These are phyloP conservation scores for Triangularia setosa DNA, from an alignment of 2,329 filamentous ascomycete species.

Conservation along the genomic window DNA sequence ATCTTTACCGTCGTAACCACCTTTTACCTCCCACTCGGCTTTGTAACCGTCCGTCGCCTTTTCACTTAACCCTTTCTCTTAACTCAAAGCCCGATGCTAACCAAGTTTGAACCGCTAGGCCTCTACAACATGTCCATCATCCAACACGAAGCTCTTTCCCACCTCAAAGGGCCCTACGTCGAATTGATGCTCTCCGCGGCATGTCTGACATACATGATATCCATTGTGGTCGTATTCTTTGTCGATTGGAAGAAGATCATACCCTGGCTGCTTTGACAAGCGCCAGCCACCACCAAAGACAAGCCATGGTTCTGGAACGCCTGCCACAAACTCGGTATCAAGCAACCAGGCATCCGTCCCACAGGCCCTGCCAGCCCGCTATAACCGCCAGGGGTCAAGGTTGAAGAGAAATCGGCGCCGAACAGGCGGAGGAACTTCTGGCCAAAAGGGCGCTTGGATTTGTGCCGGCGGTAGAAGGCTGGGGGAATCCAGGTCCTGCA, in stretches of 20 bases:
- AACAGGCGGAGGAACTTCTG: not conserved
- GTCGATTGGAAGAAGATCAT: not conserved
- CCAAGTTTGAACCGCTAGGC: not conserved
- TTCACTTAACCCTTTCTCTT: not conserved
- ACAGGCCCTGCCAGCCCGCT: not conserved
- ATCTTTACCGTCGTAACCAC: not conserved
- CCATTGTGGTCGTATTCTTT: not conserved
- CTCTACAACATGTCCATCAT: conserved; percentile 5
- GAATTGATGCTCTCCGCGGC: not conserved
- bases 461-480: not conserved
- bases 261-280: not conserved
- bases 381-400: not conserved
- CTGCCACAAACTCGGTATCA: not conserved
- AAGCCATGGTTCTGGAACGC: not conserved
- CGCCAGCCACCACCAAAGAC: not conserved
- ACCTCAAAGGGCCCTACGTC: not conserved
- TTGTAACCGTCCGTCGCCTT: not conserved
- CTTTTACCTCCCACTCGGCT: not conserved
- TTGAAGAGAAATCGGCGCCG: not conserved
- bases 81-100: not conserved
- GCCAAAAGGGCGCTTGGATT: not conserved
- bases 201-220: not conserved
- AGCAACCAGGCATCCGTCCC: not conserved
- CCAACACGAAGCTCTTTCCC: not conserved
- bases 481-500: not conserved